phyloP scores from a whole-genome alignment of 257 asterid species.

The Scutellaria barbata region DNA sequence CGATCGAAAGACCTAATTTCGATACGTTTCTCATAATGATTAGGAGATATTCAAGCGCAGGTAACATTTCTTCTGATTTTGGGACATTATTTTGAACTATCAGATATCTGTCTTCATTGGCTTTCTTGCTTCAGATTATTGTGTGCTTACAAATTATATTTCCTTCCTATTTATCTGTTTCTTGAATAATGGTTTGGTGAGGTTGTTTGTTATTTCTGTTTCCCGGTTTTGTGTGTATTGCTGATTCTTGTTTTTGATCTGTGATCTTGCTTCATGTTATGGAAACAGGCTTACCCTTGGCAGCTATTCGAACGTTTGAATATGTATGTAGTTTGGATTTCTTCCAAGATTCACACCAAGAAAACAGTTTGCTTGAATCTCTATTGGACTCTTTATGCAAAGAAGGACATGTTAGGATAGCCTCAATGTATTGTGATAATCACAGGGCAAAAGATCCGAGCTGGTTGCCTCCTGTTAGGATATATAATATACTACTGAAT shows the following conservation, averaged over 20 bases:
- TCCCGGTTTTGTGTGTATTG: not conserved
- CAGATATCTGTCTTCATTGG: not conserved
- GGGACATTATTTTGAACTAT: not conserved
- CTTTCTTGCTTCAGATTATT: not conserved
- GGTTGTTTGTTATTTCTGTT: not conserved
- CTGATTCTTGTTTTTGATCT: not conserved
- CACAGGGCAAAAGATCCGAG: constrained; percentile 49
- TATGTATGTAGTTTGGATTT: constrained; percentile 57
- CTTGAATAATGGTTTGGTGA: not conserved
- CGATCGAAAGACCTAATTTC: constrained; percentile 45
- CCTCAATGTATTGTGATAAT: constrained; percentile 59
- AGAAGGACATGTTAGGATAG: constrained; percentile 74
- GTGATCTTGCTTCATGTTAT: constrained; percentile 23
- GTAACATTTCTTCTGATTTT: constrained; percentile 38
- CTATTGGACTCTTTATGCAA: constrained; percentile 83
- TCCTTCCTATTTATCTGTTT: constrained; percentile 9
- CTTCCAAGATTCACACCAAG: constrained; percentile 39
- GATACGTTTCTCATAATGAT: constrained; percentile 71
- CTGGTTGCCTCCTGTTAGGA: constrained; percentile 61
- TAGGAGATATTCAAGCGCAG: constrained; percentile 80
- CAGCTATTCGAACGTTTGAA: constrained; percentile 71
- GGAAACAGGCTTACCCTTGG: constrained; percentile 58
- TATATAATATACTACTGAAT: constrained; percentile 69
- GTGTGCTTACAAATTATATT: too few species aligned
- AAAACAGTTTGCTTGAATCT: constrained; percentile 55